Conservation (phyloP, 495 filamentous ascomycete species). For the Talaromyces borbonicus region DNA sequence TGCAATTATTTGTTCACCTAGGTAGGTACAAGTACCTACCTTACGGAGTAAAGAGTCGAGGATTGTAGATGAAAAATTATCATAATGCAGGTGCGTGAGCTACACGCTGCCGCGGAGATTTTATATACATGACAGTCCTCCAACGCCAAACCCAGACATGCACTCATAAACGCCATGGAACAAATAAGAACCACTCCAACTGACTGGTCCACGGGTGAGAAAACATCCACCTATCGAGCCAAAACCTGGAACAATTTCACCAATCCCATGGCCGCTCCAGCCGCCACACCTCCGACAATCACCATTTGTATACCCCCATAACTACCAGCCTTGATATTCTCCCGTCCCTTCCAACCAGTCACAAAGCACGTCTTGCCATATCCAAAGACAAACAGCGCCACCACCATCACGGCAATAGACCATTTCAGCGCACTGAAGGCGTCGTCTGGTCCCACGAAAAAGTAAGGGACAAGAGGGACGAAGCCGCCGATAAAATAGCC, state of each 20-base stretch:
- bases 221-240: constrained; percentile 15
- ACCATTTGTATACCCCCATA: constrained; percentile 55
- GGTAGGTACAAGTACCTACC: no score
- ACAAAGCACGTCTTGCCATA: constrained; percentile 57
- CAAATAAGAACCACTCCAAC: no score
- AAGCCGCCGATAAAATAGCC: constrained; percentile 70
- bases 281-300: constrained; percentile 53
- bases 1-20: no score
- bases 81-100: no score
- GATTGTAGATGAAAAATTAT: no score
- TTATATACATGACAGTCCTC: no score
- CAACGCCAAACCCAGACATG: background rate
- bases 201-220: no score
- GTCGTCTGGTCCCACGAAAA: constrained; percentile 49
- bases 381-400: constrained; percentile 65
- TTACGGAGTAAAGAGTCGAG: no score
- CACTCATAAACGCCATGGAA: no score
- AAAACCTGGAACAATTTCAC: constrained; percentile 45
- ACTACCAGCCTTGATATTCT: constrained; percentile 30
- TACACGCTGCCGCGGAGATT: no score
- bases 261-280: constrained; percentile 54
- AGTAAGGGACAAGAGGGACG: constrained; percentile 66
- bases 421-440: constrained; percentile 53
- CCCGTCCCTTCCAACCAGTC: constrained; percentile 25
- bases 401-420: constrained; percentile 59